phyloP scores from a whole-genome alignment of 345 rosid genomes.

The Euphorbia lathyris region DNA sequence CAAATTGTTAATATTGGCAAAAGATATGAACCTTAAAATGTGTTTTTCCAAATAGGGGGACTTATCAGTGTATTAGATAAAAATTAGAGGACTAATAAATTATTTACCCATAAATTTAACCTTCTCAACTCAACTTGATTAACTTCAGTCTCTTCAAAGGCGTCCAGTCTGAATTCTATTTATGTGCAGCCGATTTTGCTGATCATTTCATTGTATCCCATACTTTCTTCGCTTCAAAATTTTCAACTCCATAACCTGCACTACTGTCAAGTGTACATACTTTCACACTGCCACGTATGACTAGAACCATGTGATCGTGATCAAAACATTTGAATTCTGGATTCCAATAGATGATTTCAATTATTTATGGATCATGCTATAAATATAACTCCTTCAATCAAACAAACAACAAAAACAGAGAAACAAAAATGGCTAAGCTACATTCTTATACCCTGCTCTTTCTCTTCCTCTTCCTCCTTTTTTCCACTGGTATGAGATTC shows the following conservation, averaged over 20 bases:
- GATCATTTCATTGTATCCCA: not conserved
- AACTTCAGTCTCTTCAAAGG: too few species aligned
- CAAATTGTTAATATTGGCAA: too few species aligned
- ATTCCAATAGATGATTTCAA: not conserved
- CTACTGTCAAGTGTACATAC: not conserved
- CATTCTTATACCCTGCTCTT: not conserved
- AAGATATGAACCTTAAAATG: too few species aligned
- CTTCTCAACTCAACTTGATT: too few species aligned
- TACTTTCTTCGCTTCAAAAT: not conserved
- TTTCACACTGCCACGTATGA: not conserved
- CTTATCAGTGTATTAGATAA: too few species aligned
- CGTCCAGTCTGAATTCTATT: not conserved
- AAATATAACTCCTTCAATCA: not conserved
- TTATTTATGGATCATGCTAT: too few species aligned
- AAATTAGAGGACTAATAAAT: too few species aligned
- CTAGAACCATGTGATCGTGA: not conserved
- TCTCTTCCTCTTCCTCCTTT: not conserved
- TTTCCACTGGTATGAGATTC: constrained; percentile 3
- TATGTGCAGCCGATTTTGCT: constrained; percentile 2
- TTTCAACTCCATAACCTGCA: not conserved
- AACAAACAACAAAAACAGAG: not conserved
- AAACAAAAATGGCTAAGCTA: constrained; percentile 8
- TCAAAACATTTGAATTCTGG: not conserved
- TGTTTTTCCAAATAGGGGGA: too few species aligned
- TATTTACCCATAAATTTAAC: not conserved